Conservation (phyloP, 2,329 filamentous ascomycete species). For the Monascus ruber region DNA sequence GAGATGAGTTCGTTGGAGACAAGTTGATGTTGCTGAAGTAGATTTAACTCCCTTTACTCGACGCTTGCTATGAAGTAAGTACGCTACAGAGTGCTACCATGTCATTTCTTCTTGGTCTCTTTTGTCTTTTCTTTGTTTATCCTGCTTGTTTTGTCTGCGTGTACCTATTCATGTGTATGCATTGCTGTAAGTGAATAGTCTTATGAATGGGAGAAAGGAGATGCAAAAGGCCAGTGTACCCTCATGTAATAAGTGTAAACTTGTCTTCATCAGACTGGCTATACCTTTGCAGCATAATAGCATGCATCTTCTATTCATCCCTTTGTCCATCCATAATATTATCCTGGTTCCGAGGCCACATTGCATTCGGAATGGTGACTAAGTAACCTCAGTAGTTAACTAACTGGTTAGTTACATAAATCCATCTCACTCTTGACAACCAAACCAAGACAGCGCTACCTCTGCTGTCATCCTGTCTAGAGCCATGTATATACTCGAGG, state of each 20-base stretch:
- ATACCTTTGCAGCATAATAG: too few relatives aligned
- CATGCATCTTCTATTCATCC: too few relatives aligned
- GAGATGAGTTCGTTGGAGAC: too few relatives aligned
- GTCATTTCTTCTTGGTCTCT: too few relatives aligned
- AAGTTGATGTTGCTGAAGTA: slow-evolving; percentile 16
- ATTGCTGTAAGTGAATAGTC: too few relatives aligned
- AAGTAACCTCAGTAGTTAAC: background rate
- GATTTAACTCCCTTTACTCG: slow-evolving; percentile 16
- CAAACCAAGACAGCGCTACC: slow-evolving; percentile 6
- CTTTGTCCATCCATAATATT: too few relatives aligned
- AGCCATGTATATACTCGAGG: slow-evolving; percentile 27
- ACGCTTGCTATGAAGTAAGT: slow-evolving; percentile 25
- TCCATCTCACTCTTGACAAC: background rate
- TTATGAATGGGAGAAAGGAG: slow-evolving; percentile 9
- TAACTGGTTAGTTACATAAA: too few relatives aligned
- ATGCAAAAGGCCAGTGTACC: background rate
- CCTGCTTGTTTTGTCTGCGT: slow-evolving; percentile 9
- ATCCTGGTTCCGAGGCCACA: background rate
- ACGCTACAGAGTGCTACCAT: slow-evolving; percentile 10
- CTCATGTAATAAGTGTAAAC: background rate
- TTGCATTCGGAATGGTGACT: background rate
- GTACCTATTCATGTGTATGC: slow-evolving; percentile 12
- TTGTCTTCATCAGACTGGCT: too few relatives aligned
- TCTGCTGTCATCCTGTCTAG: slow-evolving; percentile 4
- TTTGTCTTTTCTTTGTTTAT: slow-evolving; percentile 10